Evolutionary conservation across 306 rosid genomes (phyloP).

Genomic region (Leucaena leucocephala): DNA sequence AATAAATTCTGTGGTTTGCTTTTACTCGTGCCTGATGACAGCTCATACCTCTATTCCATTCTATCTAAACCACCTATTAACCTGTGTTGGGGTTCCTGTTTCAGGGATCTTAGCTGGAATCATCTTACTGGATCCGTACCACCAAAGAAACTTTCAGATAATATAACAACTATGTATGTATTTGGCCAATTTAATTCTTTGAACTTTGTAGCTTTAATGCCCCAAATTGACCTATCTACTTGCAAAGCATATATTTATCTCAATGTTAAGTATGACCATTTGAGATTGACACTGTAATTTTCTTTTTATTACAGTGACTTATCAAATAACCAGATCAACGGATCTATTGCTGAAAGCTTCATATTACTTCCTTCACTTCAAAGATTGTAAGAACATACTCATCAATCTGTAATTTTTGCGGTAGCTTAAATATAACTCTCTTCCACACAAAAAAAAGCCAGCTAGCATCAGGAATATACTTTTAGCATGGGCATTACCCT

Average conservation of each 20-base stretch:
- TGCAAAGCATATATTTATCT: constrained; percentile 24
- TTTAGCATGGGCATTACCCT: background rate
- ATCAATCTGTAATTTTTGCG: constrained; percentile 21
- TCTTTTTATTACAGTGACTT: constrained; percentile 55
- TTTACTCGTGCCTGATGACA: constrained; percentile 19
- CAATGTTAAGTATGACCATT: constrained; percentile 6
- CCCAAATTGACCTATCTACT: constrained; percentile 24
- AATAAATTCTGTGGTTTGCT: constrained; percentile 20
- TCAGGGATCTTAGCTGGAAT: constrained; percentile 89
- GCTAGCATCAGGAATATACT: constrained; percentile 27
- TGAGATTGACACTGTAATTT: constrained; percentile 19
- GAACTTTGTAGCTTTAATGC: constrained; percentile 12
- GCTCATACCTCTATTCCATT: constrained; percentile 2
- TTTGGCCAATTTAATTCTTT: constrained; percentile 15
- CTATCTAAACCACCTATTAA: constrained; percentile 28
- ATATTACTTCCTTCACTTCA: constrained; percentile 67
- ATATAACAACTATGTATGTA: constrained; percentile 79
- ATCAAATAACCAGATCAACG: constrained; percentile 68
- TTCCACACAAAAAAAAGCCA: background rate
- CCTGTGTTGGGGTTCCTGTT: constrained; percentile 38
- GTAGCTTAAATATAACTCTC: constrained; percentile 22
- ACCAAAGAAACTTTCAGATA: constrained; percentile 53
- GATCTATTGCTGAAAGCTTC: constrained; percentile 62
- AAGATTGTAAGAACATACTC: constrained; percentile 61
- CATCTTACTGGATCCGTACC: constrained; percentile 67